phyloP scores from a whole-genome alignment of 2,329 filamentous ascomycete species.

The Fragosphaeria purpurea region DNA sequence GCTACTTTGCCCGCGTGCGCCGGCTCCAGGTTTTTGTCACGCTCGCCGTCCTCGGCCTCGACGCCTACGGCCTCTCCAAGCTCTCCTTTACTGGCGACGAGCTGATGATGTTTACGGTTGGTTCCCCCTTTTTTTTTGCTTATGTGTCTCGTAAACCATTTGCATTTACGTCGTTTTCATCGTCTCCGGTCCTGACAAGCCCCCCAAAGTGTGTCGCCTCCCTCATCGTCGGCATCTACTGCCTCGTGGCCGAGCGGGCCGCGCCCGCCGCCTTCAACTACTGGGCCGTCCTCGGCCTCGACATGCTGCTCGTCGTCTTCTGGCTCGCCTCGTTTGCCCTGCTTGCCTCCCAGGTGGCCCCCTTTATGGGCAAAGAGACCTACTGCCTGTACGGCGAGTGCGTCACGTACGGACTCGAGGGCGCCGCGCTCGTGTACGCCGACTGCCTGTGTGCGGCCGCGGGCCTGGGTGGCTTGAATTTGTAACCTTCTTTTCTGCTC shows the following conservation, averaged over 20 bases:
- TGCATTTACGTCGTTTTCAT: background rate
- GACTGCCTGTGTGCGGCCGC: conserved; percentile 25
- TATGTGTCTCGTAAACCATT: too few species aligned
- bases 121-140: background rate
- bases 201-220: conserved; percentile 29
- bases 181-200: too few species aligned
- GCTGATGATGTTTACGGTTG: conserved; percentile 28
- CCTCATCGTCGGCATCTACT: conserved; percentile 35
- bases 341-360: conserved; percentile 26
- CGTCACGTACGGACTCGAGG: conserved; percentile 14
- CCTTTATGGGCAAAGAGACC: conserved; percentile 13
- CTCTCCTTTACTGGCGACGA: conserved; percentile 26
- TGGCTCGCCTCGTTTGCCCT: conserved; percentile 39
- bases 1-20: conserved; percentile 32
- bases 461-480: conserved; percentile 31
- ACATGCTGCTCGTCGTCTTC: conserved; percentile 41
- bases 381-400: conserved; percentile 18
- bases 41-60: conserved; percentile 35
- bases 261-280: conserved; percentile 39
- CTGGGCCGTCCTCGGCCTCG: conserved; percentile 41
- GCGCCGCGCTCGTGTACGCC: conserved; percentile 10
- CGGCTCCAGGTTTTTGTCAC: conserved; percentile 36
- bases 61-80: conserved; percentile 30
- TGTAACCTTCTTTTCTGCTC: conserved; percentile 25
- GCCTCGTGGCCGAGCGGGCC: conserved; percentile 32